Conservation (phyloP, 345 rosid genomes). For the Mangifera indica region DNA sequence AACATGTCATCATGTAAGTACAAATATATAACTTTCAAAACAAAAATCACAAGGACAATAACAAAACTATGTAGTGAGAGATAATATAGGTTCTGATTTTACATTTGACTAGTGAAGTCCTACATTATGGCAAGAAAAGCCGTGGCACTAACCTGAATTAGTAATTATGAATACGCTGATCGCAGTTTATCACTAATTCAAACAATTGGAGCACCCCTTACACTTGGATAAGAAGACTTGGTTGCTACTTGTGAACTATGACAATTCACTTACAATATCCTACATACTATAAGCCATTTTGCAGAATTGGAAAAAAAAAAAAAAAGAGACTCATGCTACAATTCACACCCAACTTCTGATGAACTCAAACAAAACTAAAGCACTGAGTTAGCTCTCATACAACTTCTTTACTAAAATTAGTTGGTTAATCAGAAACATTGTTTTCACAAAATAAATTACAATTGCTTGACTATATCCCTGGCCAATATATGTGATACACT, state of each 20-base stretch:
- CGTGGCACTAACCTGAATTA: background rate
- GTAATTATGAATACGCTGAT: background rate
- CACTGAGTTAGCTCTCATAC: background rate
- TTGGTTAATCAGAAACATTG: background rate
- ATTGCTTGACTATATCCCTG: background rate
- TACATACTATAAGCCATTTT: background rate
- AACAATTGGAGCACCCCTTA: background rate
- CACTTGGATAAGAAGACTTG: background rate
- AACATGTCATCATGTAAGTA: no score
- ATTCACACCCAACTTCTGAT: background rate
- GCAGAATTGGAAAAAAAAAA: no score
- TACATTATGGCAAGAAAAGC: background rate
- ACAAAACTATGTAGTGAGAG: background rate
- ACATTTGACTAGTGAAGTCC: background rate
- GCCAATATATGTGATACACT: background rate
- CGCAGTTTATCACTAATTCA: background rate
- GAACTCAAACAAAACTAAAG: background rate
- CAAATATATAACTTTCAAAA: background rate
- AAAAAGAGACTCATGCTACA: background rate
- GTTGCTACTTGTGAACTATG: background rate
- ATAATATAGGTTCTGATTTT: background rate
- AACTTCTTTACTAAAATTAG: background rate
- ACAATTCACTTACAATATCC: no score
- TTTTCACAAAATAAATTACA: background rate
- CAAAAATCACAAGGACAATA: background rate